These are phyloP conservation scores for Sporisorium sorghi DNA, from an alignment of 1,284 basidiomycete species.

Conservation along the genomic window DNA sequence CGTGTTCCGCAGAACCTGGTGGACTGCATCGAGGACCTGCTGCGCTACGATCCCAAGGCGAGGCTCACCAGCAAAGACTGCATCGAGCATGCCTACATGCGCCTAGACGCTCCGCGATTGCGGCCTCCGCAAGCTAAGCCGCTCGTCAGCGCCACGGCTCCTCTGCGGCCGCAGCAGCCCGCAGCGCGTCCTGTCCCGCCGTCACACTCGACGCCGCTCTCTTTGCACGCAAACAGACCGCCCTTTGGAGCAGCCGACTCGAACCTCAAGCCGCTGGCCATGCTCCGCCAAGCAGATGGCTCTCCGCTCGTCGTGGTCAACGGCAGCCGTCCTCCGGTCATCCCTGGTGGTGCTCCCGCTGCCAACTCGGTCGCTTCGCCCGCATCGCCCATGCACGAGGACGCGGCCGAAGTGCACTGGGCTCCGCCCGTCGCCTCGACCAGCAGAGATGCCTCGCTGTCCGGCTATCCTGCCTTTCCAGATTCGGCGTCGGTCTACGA, in stretches of 20 bases:
- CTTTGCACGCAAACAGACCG: constrained; percentile 28
- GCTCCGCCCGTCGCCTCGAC: constrained; percentile 23
- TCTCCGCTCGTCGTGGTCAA: constrained; percentile 30
- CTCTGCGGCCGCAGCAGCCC: constrained; percentile 28
- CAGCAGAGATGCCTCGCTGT: constrained; percentile 32
- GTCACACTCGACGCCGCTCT: constrained; percentile 51
- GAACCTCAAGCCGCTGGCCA: constrained; percentile 38
- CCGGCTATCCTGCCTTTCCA: constrained; percentile 59
- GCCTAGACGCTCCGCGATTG: constrained; percentile 74
- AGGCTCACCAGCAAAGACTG: constrained; percentile 88
- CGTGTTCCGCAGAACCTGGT: constrained; percentile 83
- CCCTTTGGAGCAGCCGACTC: constrained; percentile 53
- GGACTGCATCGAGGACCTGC: constrained; percentile 89
- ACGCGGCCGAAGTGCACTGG: constrained; percentile 48
- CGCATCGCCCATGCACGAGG: constrained; percentile 54
- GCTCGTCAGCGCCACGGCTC: constrained; percentile 45
- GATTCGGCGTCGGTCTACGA: constrained; percentile 58
- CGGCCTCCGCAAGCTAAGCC: constrained; percentile 58
- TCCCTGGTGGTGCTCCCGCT: constrained; percentile 5
- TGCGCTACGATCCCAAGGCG: constrained; percentile 89
- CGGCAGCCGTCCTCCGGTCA: constrained; percentile 16
- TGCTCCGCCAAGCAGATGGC: constrained; percentile 38
- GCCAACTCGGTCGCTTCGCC: constrained; percentile 17
- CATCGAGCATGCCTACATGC: constrained; percentile 87
- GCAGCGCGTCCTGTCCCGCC: constrained; percentile 46